Percentiles rank a stretch among this genome's conserved stretches.
phyloP scores from a whole-genome alignment of 2,329 filamentous ascomycete genomes.

The Fusarium virguliforme region DNA sequence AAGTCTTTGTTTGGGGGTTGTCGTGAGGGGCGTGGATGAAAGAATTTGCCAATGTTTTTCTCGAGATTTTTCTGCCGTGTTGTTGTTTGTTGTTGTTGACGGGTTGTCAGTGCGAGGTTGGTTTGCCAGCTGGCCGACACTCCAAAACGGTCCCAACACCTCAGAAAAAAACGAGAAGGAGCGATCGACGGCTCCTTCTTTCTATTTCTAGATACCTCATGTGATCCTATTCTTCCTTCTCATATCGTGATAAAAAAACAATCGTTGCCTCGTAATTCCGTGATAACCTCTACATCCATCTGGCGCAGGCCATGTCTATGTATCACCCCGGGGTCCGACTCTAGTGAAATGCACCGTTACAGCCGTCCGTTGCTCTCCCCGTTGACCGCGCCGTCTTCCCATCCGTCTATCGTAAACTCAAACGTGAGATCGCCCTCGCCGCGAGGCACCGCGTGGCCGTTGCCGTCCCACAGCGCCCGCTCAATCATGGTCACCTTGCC shows the following conservation, averaged over 20 bases:
- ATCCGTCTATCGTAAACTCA: conserved; percentile 71
- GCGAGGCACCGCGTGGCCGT: conserved; percentile 69
- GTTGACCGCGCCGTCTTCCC: conserved; percentile 56
- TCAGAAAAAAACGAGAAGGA: conserved; percentile 12
- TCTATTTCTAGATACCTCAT: conserved; percentile 8
- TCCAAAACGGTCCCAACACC: conserved; percentile 11
- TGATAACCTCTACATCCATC: conserved; percentile 6
- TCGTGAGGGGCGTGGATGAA: conserved; percentile 7
- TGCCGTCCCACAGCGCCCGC: conserved; percentile 72
- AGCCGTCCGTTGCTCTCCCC: conserved; percentile 20
- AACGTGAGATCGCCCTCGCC: conserved; percentile 71
- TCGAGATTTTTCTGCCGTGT: neutral
- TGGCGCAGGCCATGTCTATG: neutral
- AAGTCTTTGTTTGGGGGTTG: neutral
- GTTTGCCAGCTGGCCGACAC: conserved; percentile 32
- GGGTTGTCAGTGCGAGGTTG: conserved; percentile 16
- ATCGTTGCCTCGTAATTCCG: conserved; percentile 4
- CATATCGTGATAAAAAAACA: conserved; percentile 2
- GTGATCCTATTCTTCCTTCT: conserved; percentile 17
- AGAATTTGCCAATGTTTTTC: neutral
- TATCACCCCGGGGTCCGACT: neutral
- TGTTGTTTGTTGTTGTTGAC: conserved; percentile 22
- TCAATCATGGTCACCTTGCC: conserved; percentile 74
- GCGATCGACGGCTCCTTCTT: conserved; percentile 4
- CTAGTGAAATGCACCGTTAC: neutral